Percentiles rank a stretch among this genome's conserved stretches.
phyloP scores from a whole-genome alignment of 306 rosid species.

The Luffa aegyptiaca region DNA sequence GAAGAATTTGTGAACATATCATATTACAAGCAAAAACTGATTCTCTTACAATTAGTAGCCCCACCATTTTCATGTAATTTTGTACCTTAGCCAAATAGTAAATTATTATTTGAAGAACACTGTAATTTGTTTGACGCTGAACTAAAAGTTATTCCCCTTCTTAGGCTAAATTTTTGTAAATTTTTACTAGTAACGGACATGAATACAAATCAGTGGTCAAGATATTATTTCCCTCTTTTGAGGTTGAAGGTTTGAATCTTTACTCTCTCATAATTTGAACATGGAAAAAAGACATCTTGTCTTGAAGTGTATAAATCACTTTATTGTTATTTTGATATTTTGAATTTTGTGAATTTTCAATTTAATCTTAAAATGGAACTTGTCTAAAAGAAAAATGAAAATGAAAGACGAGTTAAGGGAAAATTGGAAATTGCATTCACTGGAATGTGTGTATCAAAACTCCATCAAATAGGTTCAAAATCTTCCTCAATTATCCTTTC shows the following conservation, averaged over 20 bases:
- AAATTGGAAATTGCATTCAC: not conserved
- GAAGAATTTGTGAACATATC: not conserved
- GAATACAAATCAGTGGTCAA: no score
- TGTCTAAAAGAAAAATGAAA: not conserved
- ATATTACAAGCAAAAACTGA: constrained; percentile 1
- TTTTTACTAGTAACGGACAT: no score
- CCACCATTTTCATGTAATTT: not conserved
- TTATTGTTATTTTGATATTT: no score
- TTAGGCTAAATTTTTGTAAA: not conserved
- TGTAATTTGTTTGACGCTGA: not conserved
- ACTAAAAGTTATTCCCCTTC: not conserved
- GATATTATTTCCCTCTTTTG: no score
- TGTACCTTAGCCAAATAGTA: not conserved
- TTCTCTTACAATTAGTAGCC: not conserved
- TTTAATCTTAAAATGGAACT: not conserved
- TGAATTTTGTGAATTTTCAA: not conserved
- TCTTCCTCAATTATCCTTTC: constrained; percentile 34
- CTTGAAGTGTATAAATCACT: no score
- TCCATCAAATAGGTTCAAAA: constrained; percentile 1
- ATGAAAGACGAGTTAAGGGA: not conserved
- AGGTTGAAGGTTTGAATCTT: no score
- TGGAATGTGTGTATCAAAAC: not conserved
- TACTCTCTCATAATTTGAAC: no score
- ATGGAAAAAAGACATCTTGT: no score
- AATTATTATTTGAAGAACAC: not conserved